Conservation (phyloP, 371 early-diverging fungal genomes). For the Mortierella sp. region DNA sequence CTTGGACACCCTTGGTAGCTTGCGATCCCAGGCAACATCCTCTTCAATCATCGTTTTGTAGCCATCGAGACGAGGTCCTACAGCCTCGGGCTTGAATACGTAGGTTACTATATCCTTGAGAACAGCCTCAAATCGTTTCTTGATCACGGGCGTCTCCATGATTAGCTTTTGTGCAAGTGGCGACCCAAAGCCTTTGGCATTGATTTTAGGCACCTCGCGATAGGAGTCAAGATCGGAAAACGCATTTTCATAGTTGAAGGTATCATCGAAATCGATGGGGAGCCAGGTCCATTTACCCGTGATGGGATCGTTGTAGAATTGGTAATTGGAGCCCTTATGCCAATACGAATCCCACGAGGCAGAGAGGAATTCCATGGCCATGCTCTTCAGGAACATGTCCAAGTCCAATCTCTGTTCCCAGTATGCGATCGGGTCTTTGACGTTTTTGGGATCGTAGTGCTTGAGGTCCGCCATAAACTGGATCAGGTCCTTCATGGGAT, state of each 20-base stretch:
- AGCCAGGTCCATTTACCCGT: slow-evolving; percentile 63
- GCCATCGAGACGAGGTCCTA: slow-evolving; percentile 61
- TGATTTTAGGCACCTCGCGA: slow-evolving; percentile 54
- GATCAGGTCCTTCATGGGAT: slow-evolving; percentile 50
- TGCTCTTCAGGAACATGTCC: slow-evolving; percentile 57
- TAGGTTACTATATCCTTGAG: slow-evolving; percentile 63
- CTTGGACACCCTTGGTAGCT: slow-evolving; percentile 35
- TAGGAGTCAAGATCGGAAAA: slow-evolving; percentile 54
- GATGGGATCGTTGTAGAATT: slow-evolving; percentile 60
- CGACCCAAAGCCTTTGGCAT: slow-evolving; percentile 53
- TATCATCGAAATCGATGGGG: slow-evolving; percentile 66
- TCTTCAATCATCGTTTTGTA: slow-evolving; percentile 63
- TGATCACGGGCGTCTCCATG: slow-evolving; percentile 59
- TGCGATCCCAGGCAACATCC: slow-evolving; percentile 66
- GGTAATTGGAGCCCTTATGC: slow-evolving; percentile 59
- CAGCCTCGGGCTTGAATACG: slow-evolving; percentile 64
- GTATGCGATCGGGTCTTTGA: slow-evolving; percentile 35
- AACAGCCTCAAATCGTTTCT: slow-evolving; percentile 58
- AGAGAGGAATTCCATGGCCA: slow-evolving; percentile 50
- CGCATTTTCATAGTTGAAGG: slow-evolving; percentile 40
- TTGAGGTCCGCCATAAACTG: slow-evolving; percentile 57
- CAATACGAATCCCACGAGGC: slow-evolving; percentile 51
- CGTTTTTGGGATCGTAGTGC: slow-evolving; percentile 37
- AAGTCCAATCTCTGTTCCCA: slow-evolving; percentile 60
- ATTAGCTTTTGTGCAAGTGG: slow-evolving; percentile 51